Conservation (phyloP, 257 asterid species). For the Striga asiatica region DNA sequence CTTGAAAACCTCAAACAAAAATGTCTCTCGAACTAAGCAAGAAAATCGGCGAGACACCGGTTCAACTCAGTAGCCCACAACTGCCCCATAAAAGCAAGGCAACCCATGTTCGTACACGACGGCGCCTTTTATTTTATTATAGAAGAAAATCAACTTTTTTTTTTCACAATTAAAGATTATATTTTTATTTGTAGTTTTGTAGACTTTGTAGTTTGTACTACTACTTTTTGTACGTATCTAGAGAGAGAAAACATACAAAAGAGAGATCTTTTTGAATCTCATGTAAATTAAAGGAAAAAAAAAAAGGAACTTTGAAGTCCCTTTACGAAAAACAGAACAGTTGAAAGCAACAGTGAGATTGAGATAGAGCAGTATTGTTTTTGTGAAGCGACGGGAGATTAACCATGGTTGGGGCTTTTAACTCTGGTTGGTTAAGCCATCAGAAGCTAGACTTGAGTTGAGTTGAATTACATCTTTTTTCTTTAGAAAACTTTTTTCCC, state of each 20-base stretch:
- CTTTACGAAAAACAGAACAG: no score
- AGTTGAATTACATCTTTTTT: no score
- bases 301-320: not conserved
- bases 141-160: not conserved
- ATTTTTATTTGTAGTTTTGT: not conserved
- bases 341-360: no score
- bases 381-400: constrained; percentile 24
- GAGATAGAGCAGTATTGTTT: constrained; percentile 15
- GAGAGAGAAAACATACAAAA: no score
- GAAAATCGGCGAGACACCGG: constrained; percentile 22
- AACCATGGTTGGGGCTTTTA: constrained; percentile 21
- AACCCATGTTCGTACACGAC: constrained; percentile 24
- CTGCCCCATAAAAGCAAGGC: not conserved
- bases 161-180: not conserved
- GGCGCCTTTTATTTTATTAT: constrained; percentile 11
- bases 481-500: no score
- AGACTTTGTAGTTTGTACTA: no score
- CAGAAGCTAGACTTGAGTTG: not conserved
- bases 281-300: not conserved
- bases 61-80: constrained; percentile 16
- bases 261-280: no score
- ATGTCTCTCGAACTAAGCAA: constrained; percentile 14
- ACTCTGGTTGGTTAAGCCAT: constrained; percentile 28
- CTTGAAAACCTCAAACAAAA: not conserved
- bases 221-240: no score